Base-by-base conservation (phyloP, 2,329 filamentous ascomycete genomes). In the Fusarium sp. region DNA sequence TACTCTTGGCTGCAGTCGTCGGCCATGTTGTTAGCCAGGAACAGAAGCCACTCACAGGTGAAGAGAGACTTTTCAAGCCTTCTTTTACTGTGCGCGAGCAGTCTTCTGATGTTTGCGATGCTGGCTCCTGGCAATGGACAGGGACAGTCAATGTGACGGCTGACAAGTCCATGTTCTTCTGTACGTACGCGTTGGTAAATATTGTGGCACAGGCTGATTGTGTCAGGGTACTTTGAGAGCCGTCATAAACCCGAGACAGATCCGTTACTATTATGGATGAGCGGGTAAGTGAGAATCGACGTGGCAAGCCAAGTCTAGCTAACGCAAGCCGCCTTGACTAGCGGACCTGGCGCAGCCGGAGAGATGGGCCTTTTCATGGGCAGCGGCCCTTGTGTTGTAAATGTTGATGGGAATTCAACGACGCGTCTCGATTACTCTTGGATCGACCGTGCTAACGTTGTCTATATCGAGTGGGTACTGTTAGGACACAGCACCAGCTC, bases 251-350 rank as follows among this genome's bases (percentile, higher is more conserved):
- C 68, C 5, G 45, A 62, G 18, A 71, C 44, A 2, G 68, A 68
- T 9, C 68, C 68, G 7, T 40, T 71, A 8, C 2, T 71, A 17
- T 11, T 71, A 34, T 71, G 68, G 64, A 71, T 71, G 68, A 71
- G 68, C 42, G 68, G 68, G 68, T 66, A 40, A 44, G 59, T 20
- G n/a, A 44, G 10, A 4, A 28, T 10, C 3, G 6, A 3, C 6
- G 14, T 18, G 17, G 9, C 3, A 22, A 18, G 4, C n/a, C 18
- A 15, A 42, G 8, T 17, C 13, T 17, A 36, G 22, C 55, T 68
- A 56, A 66, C 22, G 15, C 3, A 13, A 13, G 2, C 1, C 1
- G 17, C 10, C n/a, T 15, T 17, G 11, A 17, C n/a, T 7, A 64
- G 57, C 4, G 50, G 51, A 10, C 68, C 42, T 17, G 68, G 68